These are phyloP conservation scores for Piromyces finnis DNA, from an alignment of 192 early-diverging fungal genomes.

Conservation along the genomic window DNA sequence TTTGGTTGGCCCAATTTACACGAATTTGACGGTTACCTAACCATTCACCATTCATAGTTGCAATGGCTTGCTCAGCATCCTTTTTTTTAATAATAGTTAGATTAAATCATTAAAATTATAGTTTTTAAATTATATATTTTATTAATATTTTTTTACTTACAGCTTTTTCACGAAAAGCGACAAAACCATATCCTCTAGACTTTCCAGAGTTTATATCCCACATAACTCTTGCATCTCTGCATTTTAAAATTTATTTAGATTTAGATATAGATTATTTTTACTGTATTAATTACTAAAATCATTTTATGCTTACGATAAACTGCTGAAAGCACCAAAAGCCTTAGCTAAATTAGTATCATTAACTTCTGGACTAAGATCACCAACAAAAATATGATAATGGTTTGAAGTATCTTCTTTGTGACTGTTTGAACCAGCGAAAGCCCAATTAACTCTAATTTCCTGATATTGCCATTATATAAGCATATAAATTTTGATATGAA, in stretches of 20 bases:
- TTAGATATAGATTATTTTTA: too few relatives aligned
- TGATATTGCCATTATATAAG: too few relatives aligned
- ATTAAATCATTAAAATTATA: too few relatives aligned
- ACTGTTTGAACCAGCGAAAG: conserved; percentile 17
- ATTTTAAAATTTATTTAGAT: too few relatives aligned
- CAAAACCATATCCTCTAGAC: conserved; percentile 83
- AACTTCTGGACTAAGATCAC: conserved; percentile 79
- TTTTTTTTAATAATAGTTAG: not conserved
- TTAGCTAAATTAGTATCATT: conserved; percentile 61
- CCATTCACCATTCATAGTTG: conserved; percentile 75
- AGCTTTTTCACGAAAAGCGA: conserved; percentile 65
- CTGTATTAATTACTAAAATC: too few relatives aligned
- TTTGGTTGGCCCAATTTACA: conserved; percentile 90
- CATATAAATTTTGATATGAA: too few relatives aligned
- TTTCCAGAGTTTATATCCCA: conserved; percentile 77
- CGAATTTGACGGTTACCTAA: conserved; percentile 71
- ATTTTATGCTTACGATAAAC: conserved; percentile 52
- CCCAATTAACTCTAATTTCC: conserved; percentile 56
- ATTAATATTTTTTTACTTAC: not conserved
- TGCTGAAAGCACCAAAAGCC: conserved; percentile 55
- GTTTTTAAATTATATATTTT: too few relatives aligned
- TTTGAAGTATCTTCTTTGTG: conserved; percentile 46
- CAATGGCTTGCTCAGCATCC: conserved; percentile 76
- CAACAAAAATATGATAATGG: conserved; percentile 84
- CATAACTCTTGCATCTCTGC: conserved; percentile 81